Percentiles rank a stretch among this genome's conserved stretches.
Conservation (phyloP, 768 basidiomycete species). For the Gymnopilus dilepis region DNA sequence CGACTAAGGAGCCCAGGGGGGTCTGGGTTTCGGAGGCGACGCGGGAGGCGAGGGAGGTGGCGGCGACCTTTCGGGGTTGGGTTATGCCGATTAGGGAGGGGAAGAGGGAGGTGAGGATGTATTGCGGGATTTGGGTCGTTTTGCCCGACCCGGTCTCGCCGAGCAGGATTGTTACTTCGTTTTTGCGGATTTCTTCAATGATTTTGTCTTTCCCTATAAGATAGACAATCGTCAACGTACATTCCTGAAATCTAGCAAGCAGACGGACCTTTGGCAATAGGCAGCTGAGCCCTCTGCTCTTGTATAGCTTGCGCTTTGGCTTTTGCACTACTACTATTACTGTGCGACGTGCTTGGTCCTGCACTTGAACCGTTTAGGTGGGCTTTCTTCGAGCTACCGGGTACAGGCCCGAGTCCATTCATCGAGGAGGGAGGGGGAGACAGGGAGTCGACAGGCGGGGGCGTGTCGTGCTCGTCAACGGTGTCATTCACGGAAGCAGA, state of each 20-base stretch:
- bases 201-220: constrained; percentile 76
- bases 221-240: too few species aligned
- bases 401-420: constrained; percentile 3
- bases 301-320: constrained; percentile 52
- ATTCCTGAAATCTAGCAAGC: too few species aligned
- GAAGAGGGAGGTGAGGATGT: constrained; percentile 83
- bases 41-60: constrained; percentile 90
- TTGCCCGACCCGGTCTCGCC: constrained; percentile 99
- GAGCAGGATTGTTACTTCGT: constrained; percentile 87
- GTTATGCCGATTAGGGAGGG: constrained; percentile 87
- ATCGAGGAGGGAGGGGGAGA: too few species aligned
- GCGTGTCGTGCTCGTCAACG: constrained; percentile 15
- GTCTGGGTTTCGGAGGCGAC: constrained; percentile 86
- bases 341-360: constrained; percentile 28
- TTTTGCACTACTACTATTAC: constrained; percentile 19
- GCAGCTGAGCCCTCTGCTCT: constrained; percentile 72
- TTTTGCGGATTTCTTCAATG: constrained; percentile 69
- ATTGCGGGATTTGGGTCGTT: constrained; percentile 98
- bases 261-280: constrained; percentile 75
- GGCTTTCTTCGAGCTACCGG: constrained; percentile 18
- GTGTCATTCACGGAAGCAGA: constrained; percentile 17
- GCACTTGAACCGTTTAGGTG: constrained; percentile 28
- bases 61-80: constrained; percentile 94
- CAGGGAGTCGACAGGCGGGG: too few species aligned
- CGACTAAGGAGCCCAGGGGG: constrained; percentile 77